Percentiles rank a stretch among this genome's conserved stretches.
These are phyloP conservation scores for Magnolia changhungtana DNA, from an alignment of 164 flowering plant species.

Conservation along the genomic window DNA sequence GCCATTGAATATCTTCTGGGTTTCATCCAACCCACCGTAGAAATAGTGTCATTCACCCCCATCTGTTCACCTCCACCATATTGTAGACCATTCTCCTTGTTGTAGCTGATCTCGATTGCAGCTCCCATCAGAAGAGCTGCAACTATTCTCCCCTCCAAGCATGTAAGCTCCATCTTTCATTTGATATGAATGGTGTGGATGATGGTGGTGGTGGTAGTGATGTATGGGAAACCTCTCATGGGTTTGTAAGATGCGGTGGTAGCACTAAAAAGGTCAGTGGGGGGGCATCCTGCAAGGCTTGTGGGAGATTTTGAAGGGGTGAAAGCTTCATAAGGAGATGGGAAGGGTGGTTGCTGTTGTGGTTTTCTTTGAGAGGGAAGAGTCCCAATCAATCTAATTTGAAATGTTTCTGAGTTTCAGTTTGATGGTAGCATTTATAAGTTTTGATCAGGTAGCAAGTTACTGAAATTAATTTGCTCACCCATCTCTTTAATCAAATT, in stretches of 20 bases:
- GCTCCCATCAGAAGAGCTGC: slow-evolving; percentile 38
- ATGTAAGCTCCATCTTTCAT: slow-evolving; percentile 16
- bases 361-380: slow-evolving; percentile 12
- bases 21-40: slow-evolving; percentile 21
- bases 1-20: slow-evolving; percentile 15
- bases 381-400: slow-evolving; percentile 43
- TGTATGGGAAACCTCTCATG: neutral
- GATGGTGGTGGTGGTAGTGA: neutral
- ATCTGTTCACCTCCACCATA: slow-evolving; percentile 2
- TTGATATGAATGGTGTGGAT: slow-evolving; percentile 14
- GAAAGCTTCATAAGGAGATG: slow-evolving; percentile 8
- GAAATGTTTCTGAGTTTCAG: too few relatives aligned
- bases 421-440: too few relatives aligned
- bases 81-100: slow-evolving; percentile 3
- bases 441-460: too few relatives aligned
- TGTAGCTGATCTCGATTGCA: slow-evolving; percentile 18
- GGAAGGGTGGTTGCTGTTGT: slow-evolving; percentile 6
- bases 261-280: slow-evolving; percentile 10
- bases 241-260: neutral
- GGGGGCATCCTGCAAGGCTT: slow-evolving; percentile 5
- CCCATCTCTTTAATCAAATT: too few relatives aligned
- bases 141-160: slow-evolving; percentile 32
- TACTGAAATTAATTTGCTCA: too few relatives aligned
- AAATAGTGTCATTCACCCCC: slow-evolving; percentile 14
- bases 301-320: slow-evolving; percentile 12